Percentiles rank a stretch among this genome's conserved stretches.
phyloP scores from a whole-genome alignment of 345 rosid genomes.

The Boechera divaricarpa region DNA sequence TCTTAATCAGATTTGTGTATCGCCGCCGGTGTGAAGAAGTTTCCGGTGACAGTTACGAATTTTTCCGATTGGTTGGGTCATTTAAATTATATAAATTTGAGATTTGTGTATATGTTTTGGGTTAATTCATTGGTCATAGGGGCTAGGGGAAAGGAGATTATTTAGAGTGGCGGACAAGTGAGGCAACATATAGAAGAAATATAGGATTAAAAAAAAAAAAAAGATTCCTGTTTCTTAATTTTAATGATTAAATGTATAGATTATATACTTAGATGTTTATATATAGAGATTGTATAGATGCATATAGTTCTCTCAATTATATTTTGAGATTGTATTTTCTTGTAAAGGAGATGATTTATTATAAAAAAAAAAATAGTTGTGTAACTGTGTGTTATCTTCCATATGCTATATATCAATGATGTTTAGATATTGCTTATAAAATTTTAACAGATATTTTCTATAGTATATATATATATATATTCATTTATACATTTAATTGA shows the following conservation, averaged over 20 bases:
- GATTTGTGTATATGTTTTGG: constrained; percentile 47
- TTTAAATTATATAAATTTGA: constrained; percentile 32
- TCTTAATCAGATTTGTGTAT: constrained; percentile 35
- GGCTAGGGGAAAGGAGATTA: constrained; percentile 35
- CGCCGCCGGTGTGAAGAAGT: constrained; percentile 7
- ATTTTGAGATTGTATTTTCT: constrained; percentile 35
- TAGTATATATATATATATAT: too few relatives aligned
- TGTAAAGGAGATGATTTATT: constrained; percentile 3
- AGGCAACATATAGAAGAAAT: constrained; percentile 38
- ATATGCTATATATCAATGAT: not conserved
- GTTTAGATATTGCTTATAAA: constrained; percentile 1
- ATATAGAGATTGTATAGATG: constrained; percentile 32
- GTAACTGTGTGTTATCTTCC: constrained; percentile 1
- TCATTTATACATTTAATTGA: not conserved
- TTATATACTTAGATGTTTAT: constrained; percentile 26
- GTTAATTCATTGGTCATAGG: constrained; percentile 30
- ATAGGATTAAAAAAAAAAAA: constrained; percentile 23
- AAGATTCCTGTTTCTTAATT: constrained; percentile 10
- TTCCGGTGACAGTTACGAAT: constrained; percentile 11
- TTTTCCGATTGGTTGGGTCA: constrained; percentile 28
- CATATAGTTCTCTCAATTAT: constrained; percentile 13
- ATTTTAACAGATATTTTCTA: not conserved
- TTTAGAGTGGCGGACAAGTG: constrained; percentile 27
- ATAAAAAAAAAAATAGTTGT: constrained; percentile 3
- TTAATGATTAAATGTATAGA: constrained; percentile 20